Base-by-base conservation (phyloP, 2,329 filamentous ascomycete genomes). In the Fusarium clavum region DNA sequence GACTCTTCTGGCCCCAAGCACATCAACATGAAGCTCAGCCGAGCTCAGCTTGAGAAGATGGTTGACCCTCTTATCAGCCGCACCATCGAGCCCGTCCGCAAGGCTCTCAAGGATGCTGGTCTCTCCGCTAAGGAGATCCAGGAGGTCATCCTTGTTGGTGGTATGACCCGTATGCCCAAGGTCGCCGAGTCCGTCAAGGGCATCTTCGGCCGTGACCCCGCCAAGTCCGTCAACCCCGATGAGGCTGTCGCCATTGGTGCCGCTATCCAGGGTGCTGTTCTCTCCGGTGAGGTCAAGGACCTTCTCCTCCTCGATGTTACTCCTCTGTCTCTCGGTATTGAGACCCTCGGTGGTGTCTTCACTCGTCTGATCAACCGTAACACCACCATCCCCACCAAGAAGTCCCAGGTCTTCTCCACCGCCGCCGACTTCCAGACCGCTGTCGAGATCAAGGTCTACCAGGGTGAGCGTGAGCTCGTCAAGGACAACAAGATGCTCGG, bases 111-210 rank as follows among this genome's bases (percentile, higher is more conserved):
- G 90, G 95, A 98, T 83, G 95, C 95, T 81, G 90, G 91, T 83
- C 90, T 98, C 48, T 87, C 93, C 82, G 90, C 94, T 76, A 97
- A 94, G 86, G 94, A 98, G 69, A 97, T 98, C 80, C 93, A 98
- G 84, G 95, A 98, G 81, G 93, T 98, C 76, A 97, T 98, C 81
- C 91, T 98, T 45, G 95, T 98, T 59, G 95, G 95, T 90, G 95
- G 95, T 85, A 98, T 98, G 94, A 98, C 95, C 77, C 95, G 95
- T 86, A 98, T 98, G 94, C 95, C 95, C 81, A 98, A 98, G 92
- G 95, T 98, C 74, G 88, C 90, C 70, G 94, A 98, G 86, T 96
- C 94, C 46, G 94, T 98, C 82, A 97, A 97, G 92, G 90, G 86
- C 86, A 94, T 98, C 81, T 98, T 98, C 83, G 94, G 94, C 74